phyloP scores from a whole-genome alignment of 108 stramenopile species.

The Pseudonitzschia multistriata region DNA sequence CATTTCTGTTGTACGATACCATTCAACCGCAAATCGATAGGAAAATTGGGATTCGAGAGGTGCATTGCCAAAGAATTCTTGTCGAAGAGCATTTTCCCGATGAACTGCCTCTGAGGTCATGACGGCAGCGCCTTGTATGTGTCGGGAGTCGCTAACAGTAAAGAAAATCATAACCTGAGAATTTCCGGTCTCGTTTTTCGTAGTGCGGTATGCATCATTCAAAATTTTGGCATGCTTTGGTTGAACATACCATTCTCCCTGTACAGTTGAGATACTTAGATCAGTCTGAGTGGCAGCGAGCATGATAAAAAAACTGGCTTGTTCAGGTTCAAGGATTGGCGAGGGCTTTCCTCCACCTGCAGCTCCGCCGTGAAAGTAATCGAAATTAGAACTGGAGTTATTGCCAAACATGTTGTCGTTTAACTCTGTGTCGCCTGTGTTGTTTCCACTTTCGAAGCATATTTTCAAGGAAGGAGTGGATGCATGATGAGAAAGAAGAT shows the following conservation, averaged over 20 bases:
- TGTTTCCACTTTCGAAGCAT: slow-evolving; percentile 12
- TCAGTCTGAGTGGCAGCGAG: slow-evolving; percentile 73
- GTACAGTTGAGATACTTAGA: slow-evolving; percentile 63
- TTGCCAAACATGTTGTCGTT: slow-evolving; percentile 79
- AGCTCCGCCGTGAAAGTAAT: slow-evolving; percentile 81
- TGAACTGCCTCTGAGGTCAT: slow-evolving; percentile 62
- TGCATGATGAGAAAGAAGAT: no score
- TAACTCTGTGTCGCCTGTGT: slow-evolving; percentile 32
- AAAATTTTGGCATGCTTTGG: slow-evolving; percentile 67
- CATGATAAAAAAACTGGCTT: slow-evolving; percentile 76
- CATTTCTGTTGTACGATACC: slow-evolving; percentile 86
- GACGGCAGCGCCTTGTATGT: slow-evolving; percentile 84
- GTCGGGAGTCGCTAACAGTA: slow-evolving; percentile 73
- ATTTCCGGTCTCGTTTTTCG: slow-evolving; percentile 21
- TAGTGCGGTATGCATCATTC: slow-evolving; percentile 53
- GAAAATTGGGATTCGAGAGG: slow-evolving; percentile 39
- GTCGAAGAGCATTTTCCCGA: slow-evolving; percentile 33
- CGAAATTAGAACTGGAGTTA: slow-evolving; percentile 61
- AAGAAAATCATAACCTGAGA: slow-evolving; percentile 85
- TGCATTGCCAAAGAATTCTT: slow-evolving; percentile 41
- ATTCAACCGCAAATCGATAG: slow-evolving; percentile 67
- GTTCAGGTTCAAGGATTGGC: slow-evolving; percentile 82
- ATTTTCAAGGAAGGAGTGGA: neutral
- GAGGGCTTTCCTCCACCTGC: slow-evolving; percentile 79
- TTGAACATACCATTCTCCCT: slow-evolving; percentile 80